phyloP scores from a whole-genome alignment of 129 eudicot species.

The Chrysanthemum lavandulifolium region DNA sequence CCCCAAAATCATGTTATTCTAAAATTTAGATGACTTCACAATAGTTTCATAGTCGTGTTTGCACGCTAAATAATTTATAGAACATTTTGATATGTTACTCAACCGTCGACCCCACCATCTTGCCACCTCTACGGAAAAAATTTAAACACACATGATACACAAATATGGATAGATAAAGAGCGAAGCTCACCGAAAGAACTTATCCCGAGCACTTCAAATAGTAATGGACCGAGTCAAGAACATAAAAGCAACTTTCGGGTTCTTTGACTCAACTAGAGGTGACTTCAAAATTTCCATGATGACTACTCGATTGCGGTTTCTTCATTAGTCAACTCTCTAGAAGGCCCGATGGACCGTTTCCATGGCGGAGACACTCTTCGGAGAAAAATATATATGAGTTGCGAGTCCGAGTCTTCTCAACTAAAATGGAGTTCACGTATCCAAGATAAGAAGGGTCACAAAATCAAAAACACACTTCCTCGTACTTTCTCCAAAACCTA shows the following conservation, averaged over 20 bases:
- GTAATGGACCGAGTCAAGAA: constrained; percentile 61
- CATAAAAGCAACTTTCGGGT: constrained; percentile 63
- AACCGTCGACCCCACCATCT: neutral
- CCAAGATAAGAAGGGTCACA: no score
- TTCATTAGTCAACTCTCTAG: constrained; percentile 55
- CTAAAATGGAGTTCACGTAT: no score
- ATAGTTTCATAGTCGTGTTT: neutral
- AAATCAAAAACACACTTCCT: neutral
- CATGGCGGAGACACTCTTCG: constrained; percentile 30
- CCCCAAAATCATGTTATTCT: neutral
- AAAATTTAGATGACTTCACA: neutral
- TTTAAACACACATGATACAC: no score
- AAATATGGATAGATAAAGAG: neutral
- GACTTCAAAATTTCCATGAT: constrained; percentile 52
- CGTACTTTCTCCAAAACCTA: neutral
- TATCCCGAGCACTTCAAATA: constrained; percentile 63
- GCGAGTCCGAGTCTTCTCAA: constrained; percentile 8
- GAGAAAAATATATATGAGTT: constrained; percentile 46
- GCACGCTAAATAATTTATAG: no score
- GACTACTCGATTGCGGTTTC: constrained; percentile 51
- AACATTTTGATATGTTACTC: neutral
- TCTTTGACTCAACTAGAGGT: constrained; percentile 29
- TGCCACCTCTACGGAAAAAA: neutral
- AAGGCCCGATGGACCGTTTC: constrained; percentile 29
- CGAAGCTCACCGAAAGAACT: constrained; percentile 57